Evolutionary conservation across 495 filamentous ascomycete species (phyloP), one percentile per base, ranked within the genome.

Genomic region (Penicillium lividum): DNA sequence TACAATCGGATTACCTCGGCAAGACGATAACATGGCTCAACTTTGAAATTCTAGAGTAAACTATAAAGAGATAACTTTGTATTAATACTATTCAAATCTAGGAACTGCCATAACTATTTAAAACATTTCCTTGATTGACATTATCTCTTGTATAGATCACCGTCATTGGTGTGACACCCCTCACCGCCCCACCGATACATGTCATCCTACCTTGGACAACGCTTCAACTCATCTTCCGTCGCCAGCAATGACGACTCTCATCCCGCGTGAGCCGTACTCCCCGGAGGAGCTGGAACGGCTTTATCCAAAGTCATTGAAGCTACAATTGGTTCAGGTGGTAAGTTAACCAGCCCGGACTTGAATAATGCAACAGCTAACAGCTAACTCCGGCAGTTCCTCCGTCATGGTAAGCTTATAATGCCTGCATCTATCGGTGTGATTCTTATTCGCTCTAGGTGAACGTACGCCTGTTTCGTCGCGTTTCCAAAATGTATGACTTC

Each of bases 251-350:
- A 86, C 92, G 18, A 85, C 87, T 27, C 80, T 96, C 28, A 73
- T 80, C 31, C 89, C 90, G 29, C 86, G 91, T 22, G 76, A 80
- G 51, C 86, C 91, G 0, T 98, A 97, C 75, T 85, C 86, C 43
- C 74, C 84, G 53, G 87, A 89, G 53, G 95, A 98, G 82, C 85
- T 98, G 22, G 73, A 77, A 36, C 75, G 78, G 62, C 87, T 98
- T 46, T 98, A 97, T 77, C 94, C 94, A 0, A 67, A 82, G 42
- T 77, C 77, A 15, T 77, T 98, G 50, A 81, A 95, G 70, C 86
- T 98, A 18, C 89, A 93, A 68, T 79, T 91, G 40, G 94, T 98
- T 10, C 94, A 98, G 72, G 80, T 98, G 59, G 85, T 89, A 76
- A 60, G 83, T 78, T 13, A 31, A 15, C 5, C 7, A 25, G 45